Base-by-base conservation (phyloP, 1,284 basidiomycete genomes). In the Melampsora larici-populina region DNA sequence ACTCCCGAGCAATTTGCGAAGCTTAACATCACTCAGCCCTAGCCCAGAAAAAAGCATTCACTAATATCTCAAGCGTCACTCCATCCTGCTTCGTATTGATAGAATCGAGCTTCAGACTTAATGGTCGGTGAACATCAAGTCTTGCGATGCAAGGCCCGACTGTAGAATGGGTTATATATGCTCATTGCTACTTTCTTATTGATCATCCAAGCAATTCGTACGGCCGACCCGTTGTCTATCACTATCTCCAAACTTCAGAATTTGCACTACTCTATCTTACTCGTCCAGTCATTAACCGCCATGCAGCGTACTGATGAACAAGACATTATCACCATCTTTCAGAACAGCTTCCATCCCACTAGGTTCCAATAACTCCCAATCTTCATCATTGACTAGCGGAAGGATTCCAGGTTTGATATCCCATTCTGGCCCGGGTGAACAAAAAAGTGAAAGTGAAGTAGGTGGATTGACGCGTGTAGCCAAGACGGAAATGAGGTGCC, bases 291-390 rank as follows among this genome's bases (percentile, higher is more conserved):
- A 66, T 68, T 55, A 76, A 43, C 73, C 73, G 21, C 73, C 73
- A 76, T 76, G 73, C 13, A 76, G 36, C n/a, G 73, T 76, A 68
- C 73, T 76, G 36, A 76, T 76, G 58, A 76, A 76, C 49, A 76
- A 33, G 11, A 76, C 73, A 33, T 76, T 76, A 62, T 76, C 73
- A 13, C 51, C 51, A 4, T 67, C 24, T 48, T 76, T 51, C n/a
- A 76, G 55, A 6, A 67, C 4, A 33, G 64, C 73, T n/a, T 76
- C 49, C 73, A 76, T 76, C 60, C 65, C 73, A 67, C 64, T 68
- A 24, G 73, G 73, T 11, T 68, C 73, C 29, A 76, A 68, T n/a
- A 76, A 65, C 43, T 76, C 73, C 73, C 73, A 76, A 62, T 76
- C 73, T 55, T 76, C 73, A 62, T 76, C 73, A 58, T 76, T 76